Base-by-base conservation (phyloP, 805 yeast genomes). In the Yamadazyma kitorensis region DNA sequence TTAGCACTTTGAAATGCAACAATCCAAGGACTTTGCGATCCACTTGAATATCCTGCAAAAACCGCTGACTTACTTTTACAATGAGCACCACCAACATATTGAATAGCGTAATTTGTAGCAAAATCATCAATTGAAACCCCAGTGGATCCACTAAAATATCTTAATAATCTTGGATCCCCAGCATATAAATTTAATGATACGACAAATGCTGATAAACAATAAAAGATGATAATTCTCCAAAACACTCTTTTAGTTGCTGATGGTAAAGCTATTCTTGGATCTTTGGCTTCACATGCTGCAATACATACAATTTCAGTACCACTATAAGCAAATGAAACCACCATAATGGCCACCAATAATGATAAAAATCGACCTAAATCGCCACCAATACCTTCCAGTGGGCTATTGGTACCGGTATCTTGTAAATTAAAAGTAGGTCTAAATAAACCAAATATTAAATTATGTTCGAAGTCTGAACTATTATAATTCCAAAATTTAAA, bases 251-350 rank as follows among this genome's bases (percentile, higher is more conserved):
- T 78, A 2, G 89, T 83, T 1, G 93, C 91, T 8, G 80, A 70
- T 1, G 94, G 94, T 12, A 86, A 65, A 0, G 91, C 79, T 41
- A 71, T 76, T 44, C 93, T 66, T 4, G 95, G 95, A 44, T 83
- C 80, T 40, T 80, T 68, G n/a, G 89, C 84, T 55, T 86, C 95
- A 55, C 89, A 85, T 5, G 91, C 87, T 2, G 93, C 91, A 35
- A 85, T 76, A 43, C 85, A 78, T 9, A 86, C 89, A 54, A 82
- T 78, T 46, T 86, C 95, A 1, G 88, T 82, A 0, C 95, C 95
- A 31, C 83, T 77, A 49, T 80, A 86, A 0, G 94, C 83, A 55
- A 81, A 86, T 0, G 86, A 68, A 0, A 88, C 79, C 14, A 80
- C 76, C 29, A 78, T 58, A 6, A 80, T 60, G 1, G 87, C 86